Base-by-base conservation (phyloP, 1,284 basidiomycete genomes). In the Wolfiporia cocos region DNA sequence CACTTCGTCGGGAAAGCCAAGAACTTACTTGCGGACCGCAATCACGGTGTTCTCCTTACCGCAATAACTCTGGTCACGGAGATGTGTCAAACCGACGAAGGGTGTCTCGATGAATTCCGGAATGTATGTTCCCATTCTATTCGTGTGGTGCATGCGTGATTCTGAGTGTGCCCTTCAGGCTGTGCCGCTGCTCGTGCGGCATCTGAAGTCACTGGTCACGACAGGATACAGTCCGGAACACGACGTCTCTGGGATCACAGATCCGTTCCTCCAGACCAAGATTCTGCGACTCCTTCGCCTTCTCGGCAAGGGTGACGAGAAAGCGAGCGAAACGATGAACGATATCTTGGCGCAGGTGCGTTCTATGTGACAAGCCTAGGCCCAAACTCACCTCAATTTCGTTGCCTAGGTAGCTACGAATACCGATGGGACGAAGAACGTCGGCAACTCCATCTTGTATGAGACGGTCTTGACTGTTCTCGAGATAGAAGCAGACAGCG, bases 201-300 rank as follows among this genome's bases (percentile, higher is more conserved):
- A 97, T 59, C 76, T 99, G 52, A 99, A 99, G 64, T 88, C 91
- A 3, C 72, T 99, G 35, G 92, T 93, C 37, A 94, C 95, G 0
- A 97, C 95, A 1, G 95, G 95, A 15, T 98, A 98, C 65, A 96
- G 92, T 52, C 95, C 96, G 18, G 96, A 99, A 63, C 96, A 99
- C 59, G 96, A 99, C 56, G 96, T 99, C n/a, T 92, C 92, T 21
- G 96, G 96, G 22, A 95, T 99, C 63, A 98, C 95, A 19, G 96
- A 99, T 64, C 96, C 96, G 2, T 99, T 99, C 76, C 72, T 99
- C 12, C 95, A 99, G 67, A 87, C 95, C 58, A 99, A 99, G 67
- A 84, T 97, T 34, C 71, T 99, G n/a, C 85, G 92, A n/a, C 69
- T 99, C 20, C 71, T 99, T 32, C 80, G 94, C 23, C 61, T 98